These are phyloP conservation scores for Citrus mangshanensis DNA, from an alignment of 345 rosid genomes.

Conservation along the genomic window DNA sequence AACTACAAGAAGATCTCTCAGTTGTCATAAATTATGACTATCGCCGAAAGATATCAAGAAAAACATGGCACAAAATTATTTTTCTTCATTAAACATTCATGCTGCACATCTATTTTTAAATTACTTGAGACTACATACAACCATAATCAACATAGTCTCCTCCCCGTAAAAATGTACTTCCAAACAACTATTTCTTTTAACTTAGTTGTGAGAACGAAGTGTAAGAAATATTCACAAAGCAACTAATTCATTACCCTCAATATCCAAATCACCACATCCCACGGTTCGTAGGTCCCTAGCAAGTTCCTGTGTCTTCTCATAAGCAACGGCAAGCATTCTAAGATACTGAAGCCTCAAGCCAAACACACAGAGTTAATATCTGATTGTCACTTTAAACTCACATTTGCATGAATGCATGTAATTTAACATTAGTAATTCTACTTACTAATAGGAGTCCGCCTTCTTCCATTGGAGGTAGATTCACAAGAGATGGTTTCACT, in stretches of 20 bases:
- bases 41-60: not conserved
- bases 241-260: constrained; percentile 61
- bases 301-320: constrained; percentile 98
- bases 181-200: not conserved
- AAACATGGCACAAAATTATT: not conserved
- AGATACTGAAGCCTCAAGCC: constrained; percentile 75
- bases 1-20: not conserved
- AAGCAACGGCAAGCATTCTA: constrained; percentile 93
- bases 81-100: not conserved
- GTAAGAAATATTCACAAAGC: not conserved
- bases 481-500: constrained; percentile 89
- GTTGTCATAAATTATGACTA: not conserved
- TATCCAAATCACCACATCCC: constrained; percentile 98
- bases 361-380: constrained; percentile 27
- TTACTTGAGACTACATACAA: not conserved
- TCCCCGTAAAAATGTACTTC: not conserved
- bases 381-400: constrained; percentile 8
- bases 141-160: not conserved
- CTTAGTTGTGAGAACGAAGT: not conserved
- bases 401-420: not conserved
- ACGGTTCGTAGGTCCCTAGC: constrained; percentile 88
- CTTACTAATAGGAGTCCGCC: constrained; percentile 56
- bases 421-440: constrained; percentile 8
- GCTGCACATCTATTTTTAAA: not conserved
- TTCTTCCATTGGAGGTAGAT: constrained; percentile 77